Base-by-base conservation (phyloP, 1,284 basidiomycete genomes). In the Apiotrichum montevideense region DNA sequence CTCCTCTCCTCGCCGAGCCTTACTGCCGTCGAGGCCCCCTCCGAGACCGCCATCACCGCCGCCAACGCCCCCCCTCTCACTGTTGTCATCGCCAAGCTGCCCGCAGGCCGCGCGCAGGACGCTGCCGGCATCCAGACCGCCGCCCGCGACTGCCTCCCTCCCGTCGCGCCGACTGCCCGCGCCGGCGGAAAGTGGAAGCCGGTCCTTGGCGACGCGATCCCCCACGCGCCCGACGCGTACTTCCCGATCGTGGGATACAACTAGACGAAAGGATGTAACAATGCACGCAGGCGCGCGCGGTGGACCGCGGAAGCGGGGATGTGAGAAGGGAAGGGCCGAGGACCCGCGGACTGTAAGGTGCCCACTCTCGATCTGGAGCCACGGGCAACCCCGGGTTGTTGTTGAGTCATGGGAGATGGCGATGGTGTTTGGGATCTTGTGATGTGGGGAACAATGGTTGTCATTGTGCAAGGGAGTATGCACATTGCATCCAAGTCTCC, bases 201-300 rank as follows among this genome's bases (percentile, higher is more conserved):
- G 9, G 77, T 84, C 70, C 75, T 77, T 35, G 82, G 85, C 1
- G 82, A 82, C 2, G 83, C 87, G 66, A 85, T 88, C 33, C 90
- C 90, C 21, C 87, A 88, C 68, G 84, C 85, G 59, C 83, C 85
- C 40, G 70, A 84, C 67, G 79, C 86, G 10, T 92, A 92, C 76
- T 93, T 88, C 80, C 89, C 90, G 6, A 91, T 93, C 88, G 72
- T 80, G 48, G 75, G 90, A 58, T 87, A 87, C 79, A 87, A 84
- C 73, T 92, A 85, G 65, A 63, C 13, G n/a, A 13, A 44, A 35
- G 9, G 34, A 35, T 33, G 47, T 47, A 50, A 55, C 46, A 55
- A 55, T 41, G 33, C n/a, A 21, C 34, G 34, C 34, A 37, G 34
- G 46, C 29, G 29, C 29, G 29, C 29, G 29, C 29, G 29, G 29